A percentile compares a stretch with the other conserved stretches of the same genome.
These are phyloP conservation scores for Chlamydomonas schloesseri DNA, from an alignment of 139 green algal species.

Conservation along the genomic window DNA sequence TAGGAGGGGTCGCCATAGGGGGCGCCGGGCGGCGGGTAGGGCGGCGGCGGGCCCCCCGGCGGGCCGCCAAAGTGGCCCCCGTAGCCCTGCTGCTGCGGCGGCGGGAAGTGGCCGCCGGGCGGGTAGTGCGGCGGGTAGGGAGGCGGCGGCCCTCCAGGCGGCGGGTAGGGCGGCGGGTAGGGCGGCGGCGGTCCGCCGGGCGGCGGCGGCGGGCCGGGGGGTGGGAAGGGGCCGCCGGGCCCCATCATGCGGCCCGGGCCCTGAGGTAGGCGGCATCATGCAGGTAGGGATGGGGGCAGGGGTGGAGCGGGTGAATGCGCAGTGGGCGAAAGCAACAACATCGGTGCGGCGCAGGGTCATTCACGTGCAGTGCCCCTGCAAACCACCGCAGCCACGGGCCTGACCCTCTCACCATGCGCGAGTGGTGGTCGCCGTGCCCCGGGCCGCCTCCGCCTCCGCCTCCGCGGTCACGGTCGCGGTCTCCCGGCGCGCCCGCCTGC, in stretches of 20 bases:
- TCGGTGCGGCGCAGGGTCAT: no score
- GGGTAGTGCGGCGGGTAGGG: slow-evolving; percentile 14
- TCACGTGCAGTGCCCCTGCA: no score
- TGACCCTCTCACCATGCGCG: no score
- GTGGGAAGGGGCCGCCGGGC: neutral
- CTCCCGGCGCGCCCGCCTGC: slow-evolving; percentile 57
- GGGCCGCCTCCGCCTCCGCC: neutral
- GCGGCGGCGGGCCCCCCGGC: slow-evolving; percentile 16
- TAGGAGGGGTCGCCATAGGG: neutral
- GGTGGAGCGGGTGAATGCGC: no score
- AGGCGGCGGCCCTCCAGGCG: neutral
- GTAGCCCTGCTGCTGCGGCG: neutral
- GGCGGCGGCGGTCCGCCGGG: slow-evolving; percentile 12
- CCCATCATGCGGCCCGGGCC: slow-evolving; percentile 31
- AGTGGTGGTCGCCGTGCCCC: no score
- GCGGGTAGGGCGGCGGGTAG: slow-evolving; percentile 12
- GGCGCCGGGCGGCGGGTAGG: slow-evolving; percentile 12
- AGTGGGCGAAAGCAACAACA: no score
- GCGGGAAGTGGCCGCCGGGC: slow-evolving; percentile 33
- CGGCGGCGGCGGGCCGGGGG: neutral
- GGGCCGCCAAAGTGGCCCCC: no score
- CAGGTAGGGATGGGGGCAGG: no score
- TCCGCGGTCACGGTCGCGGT: neutral
- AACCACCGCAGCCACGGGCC: no score
- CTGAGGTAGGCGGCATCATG: neutral